Conservation (phyloP, 306 rosid species). For the Acacia crassicarpa region DNA sequence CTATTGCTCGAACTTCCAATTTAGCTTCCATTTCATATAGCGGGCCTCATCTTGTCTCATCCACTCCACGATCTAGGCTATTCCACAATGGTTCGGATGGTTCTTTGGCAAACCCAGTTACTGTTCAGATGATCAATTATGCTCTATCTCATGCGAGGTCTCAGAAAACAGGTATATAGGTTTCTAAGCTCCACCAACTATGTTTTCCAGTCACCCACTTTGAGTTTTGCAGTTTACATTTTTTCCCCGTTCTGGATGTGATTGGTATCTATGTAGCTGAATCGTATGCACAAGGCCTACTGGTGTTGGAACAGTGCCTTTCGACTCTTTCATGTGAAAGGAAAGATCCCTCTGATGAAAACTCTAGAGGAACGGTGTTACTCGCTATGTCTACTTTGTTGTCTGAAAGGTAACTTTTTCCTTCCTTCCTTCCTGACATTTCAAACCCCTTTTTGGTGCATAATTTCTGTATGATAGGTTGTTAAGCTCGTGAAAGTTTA, state of each 20-base stretch:
- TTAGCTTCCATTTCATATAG: conserved; percentile 26
- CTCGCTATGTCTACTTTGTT: conserved; percentile 76
- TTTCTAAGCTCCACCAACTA: background rate
- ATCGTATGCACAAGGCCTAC: conserved; percentile 62
- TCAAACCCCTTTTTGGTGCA: background rate
- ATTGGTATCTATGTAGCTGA: conserved; percentile 51
- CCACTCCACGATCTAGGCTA: conserved; percentile 41
- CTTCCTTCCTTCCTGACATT: background rate
- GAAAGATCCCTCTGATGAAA: conserved; percentile 42
- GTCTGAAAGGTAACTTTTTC: conserved; percentile 63
- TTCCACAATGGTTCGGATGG: conserved; percentile 46
- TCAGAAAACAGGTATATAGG: conserved; percentile 63
- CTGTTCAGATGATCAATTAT: conserved; percentile 69
- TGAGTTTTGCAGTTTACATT: background rate
- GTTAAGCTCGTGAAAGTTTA: conserved; percentile 13
- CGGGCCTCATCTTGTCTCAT: conserved; percentile 14
- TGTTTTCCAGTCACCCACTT: conserved; percentile 29
- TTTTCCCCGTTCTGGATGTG: background rate
- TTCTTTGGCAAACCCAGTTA: conserved; percentile 55
- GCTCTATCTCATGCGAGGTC: conserved; percentile 78
- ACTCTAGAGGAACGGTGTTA: conserved; percentile 68
- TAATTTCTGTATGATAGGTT: conserved; percentile 8
- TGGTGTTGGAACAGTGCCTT: conserved; percentile 79
- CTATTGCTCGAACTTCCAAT: conserved; percentile 34
- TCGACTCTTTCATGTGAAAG: conserved; percentile 56